A percentile compares a stretch with the other conserved stretches of the same genome.
Evolutionary conservation across 495 filamentous ascomycete genomes (phyloP).

Genomic region (Aspergillus olivimuriae): DNA sequence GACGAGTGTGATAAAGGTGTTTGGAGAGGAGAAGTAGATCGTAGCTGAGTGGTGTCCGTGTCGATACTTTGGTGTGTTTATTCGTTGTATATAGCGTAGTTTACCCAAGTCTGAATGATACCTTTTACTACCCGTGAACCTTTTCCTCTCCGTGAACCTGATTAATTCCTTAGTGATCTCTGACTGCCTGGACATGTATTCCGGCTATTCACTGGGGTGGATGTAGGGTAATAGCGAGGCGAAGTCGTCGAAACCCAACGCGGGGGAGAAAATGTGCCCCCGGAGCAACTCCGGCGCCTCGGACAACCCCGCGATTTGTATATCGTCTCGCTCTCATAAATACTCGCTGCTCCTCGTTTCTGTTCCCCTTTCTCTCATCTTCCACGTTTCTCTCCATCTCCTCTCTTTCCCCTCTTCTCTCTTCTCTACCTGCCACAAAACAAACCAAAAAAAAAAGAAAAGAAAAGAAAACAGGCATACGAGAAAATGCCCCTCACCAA

Average conservation of each 20-base stretch:
- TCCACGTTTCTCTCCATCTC: no score
- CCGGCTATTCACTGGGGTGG: no score
- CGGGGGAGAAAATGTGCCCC: conserved; percentile 11
- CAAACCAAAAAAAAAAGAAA: background rate
- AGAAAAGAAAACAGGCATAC: background rate
- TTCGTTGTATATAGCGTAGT: background rate
- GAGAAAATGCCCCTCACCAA: conserved; percentile 45
- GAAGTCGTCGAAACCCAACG: no score
- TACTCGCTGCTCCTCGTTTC: background rate
- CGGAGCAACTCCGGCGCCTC: conserved; percentile 17
- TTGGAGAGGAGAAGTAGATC: no score
- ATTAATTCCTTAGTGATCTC: no score
- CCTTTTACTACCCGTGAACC: no score
- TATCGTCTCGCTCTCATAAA: no score
- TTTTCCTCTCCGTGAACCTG: no score
- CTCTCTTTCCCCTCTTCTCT: background rate
- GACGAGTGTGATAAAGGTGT: conserved; percentile 32
- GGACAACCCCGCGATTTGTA: background rate
- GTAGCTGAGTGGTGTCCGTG: no score
- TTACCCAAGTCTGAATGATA: background rate
- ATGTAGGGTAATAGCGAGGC: no score
- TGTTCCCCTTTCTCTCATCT: conserved; percentile 2
- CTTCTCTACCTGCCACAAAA: background rate
- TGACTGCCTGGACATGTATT: no score
- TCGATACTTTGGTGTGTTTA: no score